Conservation (phyloP, 2,329 filamentous ascomycete genomes). For the Colletotrichum karsti region DNA sequence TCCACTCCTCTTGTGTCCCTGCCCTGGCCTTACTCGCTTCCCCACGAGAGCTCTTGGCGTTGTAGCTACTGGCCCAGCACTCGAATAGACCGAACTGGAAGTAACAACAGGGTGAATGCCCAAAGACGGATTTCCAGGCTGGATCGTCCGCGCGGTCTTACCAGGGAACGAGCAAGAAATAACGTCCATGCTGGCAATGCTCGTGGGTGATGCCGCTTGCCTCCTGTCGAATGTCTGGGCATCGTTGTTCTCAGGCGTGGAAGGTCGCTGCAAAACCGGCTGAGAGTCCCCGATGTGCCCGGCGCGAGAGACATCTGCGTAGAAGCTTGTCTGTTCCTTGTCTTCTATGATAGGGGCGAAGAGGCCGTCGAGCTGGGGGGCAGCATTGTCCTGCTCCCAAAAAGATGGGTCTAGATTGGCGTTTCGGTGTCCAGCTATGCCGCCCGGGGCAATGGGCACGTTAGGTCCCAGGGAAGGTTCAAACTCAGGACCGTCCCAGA, state of each 20-base stretch:
- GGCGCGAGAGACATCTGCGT: slow-evolving; percentile 54
- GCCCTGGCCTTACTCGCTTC: slow-evolving; percentile 65
- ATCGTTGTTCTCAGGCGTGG: slow-evolving; percentile 52
- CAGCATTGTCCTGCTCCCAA: slow-evolving; percentile 56
- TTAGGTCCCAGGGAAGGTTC: slow-evolving; percentile 69
- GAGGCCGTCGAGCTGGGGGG: slow-evolving; percentile 54
- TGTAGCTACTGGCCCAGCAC: slow-evolving; percentile 60
- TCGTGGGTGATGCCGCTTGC: slow-evolving; percentile 60
- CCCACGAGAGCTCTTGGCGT: slow-evolving; percentile 67
- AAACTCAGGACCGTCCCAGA: slow-evolving; percentile 83
- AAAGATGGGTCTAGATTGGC: slow-evolving; percentile 62
- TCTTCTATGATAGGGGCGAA: slow-evolving; percentile 37
- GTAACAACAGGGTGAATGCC: slow-evolving; percentile 64
- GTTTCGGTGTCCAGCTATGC: slow-evolving; percentile 70
- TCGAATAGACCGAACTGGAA: slow-evolving; percentile 56
- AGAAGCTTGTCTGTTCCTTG: slow-evolving; percentile 49
- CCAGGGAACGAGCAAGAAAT: slow-evolving; percentile 71
- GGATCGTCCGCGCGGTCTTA: slow-evolving; percentile 51
- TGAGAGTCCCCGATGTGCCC: slow-evolving; percentile 57
- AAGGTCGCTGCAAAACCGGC: slow-evolving; percentile 52
- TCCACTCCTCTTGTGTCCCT: slow-evolving; percentile 81
- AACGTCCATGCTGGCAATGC: slow-evolving; percentile 67
- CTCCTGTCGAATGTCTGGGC: slow-evolving; percentile 40
- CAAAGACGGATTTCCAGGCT: slow-evolving; percentile 49
- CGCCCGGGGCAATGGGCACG: slow-evolving; percentile 78